These are phyloP conservation scores for Boletus coccyginus DNA, from an alignment of 768 basidiomycete species.

Conservation along the genomic window DNA sequence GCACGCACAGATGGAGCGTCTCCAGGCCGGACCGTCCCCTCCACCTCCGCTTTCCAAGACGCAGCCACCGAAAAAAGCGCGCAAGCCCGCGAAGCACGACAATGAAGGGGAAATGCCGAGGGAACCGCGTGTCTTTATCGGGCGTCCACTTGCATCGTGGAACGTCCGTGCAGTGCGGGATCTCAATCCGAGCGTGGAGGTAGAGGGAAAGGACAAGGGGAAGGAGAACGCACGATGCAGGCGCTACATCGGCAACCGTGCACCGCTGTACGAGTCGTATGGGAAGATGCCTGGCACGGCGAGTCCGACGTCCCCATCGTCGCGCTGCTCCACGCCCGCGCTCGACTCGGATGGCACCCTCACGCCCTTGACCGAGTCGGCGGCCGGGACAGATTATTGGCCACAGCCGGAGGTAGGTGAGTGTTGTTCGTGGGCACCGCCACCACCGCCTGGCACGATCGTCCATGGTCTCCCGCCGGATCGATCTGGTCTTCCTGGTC, in stretches of 20 bases:
- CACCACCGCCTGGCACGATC: neutral
- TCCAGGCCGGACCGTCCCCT: neutral
- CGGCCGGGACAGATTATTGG: constrained; percentile 19
- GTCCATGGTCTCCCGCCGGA: neutral
- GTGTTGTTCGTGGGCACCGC: constrained; percentile 26
- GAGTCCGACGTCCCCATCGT: neutral
- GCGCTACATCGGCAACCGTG: constrained; percentile 20
- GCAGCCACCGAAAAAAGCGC: neutral
- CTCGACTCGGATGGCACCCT: constrained; percentile 11
- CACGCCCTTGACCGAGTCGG: constrained; percentile 10
- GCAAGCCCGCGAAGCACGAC: neutral
- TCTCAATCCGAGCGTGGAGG: constrained; percentile 16
- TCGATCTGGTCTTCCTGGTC: neutral
- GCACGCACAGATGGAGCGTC: constrained; percentile 2
- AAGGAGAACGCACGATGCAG: constrained; percentile 1
- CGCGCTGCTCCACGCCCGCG: constrained; percentile 12
- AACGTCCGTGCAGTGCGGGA: constrained; percentile 20
- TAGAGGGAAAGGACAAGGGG: constrained; percentile 1
- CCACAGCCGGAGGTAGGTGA: constrained; percentile 34
- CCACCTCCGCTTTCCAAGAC: neutral
- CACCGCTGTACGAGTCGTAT: constrained; percentile 19
- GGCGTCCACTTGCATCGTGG: constrained; percentile 24
- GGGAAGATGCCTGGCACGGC: constrained; percentile 14
- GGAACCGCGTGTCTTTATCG: constrained; percentile 25
- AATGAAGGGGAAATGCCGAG: neutral